phyloP scores from a whole-genome alignment of 257 asterid genomes.

The Solanum megistacrolobum region DNA sequence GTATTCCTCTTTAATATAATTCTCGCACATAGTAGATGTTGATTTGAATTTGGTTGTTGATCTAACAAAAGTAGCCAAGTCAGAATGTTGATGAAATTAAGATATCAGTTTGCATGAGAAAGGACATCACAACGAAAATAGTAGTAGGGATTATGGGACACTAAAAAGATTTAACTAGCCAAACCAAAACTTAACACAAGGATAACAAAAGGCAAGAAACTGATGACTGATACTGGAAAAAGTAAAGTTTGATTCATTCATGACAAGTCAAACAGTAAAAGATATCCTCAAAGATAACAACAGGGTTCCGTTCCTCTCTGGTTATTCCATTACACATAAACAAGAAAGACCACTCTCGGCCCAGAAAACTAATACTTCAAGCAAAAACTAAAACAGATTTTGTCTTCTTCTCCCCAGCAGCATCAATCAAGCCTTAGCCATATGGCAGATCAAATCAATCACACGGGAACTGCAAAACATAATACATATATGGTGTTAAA shows the following conservation, averaged over 20 bases:
- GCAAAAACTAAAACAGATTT: not conserved
- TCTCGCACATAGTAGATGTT: no score
- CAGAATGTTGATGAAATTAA: no score
- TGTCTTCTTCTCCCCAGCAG: not conserved
- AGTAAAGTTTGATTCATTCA: not conserved
- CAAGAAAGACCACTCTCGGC: not conserved
- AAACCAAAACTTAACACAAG: no score
- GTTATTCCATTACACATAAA: not conserved
- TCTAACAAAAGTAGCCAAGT: no score
- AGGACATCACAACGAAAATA: no score
- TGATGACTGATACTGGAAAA: not conserved
- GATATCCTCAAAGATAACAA: not conserved
- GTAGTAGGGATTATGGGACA: not conserved
- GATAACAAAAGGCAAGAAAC: not conserved
- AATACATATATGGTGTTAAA: not conserved
- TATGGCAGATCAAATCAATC: constrained; percentile 57
- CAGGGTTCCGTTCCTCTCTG: not conserved
- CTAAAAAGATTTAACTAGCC: no score
- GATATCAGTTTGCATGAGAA: not conserved
- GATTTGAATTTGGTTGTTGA: no score
- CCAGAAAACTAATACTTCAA: not conserved
- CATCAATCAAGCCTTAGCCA: constrained; percentile 18
- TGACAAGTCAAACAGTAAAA: not conserved
- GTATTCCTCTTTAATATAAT: no score
- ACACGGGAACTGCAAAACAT: constrained; percentile 49